Evolutionary conservation across 257 asterid genomes (phyloP).

Genomic region (Paraleonurus japonicus): DNA sequence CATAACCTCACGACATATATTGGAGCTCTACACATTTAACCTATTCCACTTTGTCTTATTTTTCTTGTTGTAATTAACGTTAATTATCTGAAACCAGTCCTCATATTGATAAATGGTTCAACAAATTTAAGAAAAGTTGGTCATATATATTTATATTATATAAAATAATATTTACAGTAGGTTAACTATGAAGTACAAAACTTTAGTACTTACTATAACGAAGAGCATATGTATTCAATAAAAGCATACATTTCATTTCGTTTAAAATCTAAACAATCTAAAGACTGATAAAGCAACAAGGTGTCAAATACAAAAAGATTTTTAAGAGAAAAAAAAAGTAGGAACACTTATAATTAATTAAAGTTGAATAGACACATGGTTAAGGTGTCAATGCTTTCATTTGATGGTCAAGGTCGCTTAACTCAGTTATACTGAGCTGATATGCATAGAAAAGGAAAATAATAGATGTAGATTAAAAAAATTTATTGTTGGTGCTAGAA

Average conservation of each 20-base stretch:
- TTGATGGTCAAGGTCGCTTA: conserved; percentile 14
- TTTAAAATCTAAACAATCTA: not conserved
- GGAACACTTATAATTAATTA: not conserved
- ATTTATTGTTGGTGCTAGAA: not conserved
- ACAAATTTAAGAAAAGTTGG: not conserved
- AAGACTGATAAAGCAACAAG: not conserved
- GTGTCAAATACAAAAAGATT: conserved; percentile 4
- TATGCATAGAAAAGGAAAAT: too few relatives aligned
- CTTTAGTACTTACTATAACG: not conserved
- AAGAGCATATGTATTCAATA: not conserved
- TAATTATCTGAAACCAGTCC: too few relatives aligned
- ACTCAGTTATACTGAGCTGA: too few relatives aligned
- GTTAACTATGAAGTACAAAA: not conserved
- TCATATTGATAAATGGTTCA: not conserved
- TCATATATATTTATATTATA: not conserved
- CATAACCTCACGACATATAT: too few relatives aligned
- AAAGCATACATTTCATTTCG: not conserved
- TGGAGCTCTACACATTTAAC: too few relatives aligned
- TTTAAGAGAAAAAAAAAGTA: not conserved
- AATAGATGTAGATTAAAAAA: too few relatives aligned
- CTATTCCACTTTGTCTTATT: too few relatives aligned
- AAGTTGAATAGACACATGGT: conserved; percentile 21
- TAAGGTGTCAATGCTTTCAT: conserved; percentile 2
- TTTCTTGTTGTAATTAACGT: too few relatives aligned
- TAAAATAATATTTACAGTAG: not conserved